Evolutionary conservation across 1,284 basidiomycete species (phyloP).

Genomic region (Apiotrichum akiyoshidainum): DNA sequence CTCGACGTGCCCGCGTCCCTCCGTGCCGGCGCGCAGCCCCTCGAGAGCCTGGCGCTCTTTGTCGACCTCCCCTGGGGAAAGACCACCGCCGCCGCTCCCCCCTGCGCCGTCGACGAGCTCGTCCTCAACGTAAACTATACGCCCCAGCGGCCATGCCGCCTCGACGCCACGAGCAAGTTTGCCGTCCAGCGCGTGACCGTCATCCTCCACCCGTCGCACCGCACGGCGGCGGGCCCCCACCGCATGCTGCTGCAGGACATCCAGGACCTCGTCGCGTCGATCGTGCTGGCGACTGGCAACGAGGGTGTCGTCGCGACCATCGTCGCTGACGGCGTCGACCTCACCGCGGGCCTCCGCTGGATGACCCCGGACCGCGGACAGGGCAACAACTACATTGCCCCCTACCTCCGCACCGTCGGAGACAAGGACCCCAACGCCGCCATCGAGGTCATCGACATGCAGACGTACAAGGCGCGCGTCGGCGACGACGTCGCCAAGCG

Average conservation of each 20-base stretch:
- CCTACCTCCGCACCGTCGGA: neutral
- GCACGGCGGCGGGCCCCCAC: neutral
- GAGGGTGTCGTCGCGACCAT: neutral
- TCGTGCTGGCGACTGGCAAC: neutral
- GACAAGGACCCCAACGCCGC: neutral
- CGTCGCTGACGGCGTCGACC: neutral
- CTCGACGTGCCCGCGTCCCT: neutral
- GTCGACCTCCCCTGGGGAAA: neutral
- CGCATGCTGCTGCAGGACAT: neutral
- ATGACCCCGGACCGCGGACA: no score
- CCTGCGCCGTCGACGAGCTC: neutral
- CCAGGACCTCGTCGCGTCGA: neutral
- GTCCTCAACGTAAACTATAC: conserved; percentile 1
- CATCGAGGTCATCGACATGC: neutral
- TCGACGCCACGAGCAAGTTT: neutral
- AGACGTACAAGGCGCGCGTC: neutral
- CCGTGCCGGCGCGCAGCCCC: neutral
- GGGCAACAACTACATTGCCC: neutral
- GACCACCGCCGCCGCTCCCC: neutral
- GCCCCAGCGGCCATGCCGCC: conserved; percentile 2
- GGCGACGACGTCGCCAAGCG: neutral
- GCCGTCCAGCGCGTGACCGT: neutral
- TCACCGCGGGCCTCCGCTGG: neutral
- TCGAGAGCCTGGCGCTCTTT: neutral
- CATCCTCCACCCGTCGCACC: neutral